phyloP scores from a whole-genome alignment of 805 yeast genomes.

The Suhomyces sp. region DNA sequence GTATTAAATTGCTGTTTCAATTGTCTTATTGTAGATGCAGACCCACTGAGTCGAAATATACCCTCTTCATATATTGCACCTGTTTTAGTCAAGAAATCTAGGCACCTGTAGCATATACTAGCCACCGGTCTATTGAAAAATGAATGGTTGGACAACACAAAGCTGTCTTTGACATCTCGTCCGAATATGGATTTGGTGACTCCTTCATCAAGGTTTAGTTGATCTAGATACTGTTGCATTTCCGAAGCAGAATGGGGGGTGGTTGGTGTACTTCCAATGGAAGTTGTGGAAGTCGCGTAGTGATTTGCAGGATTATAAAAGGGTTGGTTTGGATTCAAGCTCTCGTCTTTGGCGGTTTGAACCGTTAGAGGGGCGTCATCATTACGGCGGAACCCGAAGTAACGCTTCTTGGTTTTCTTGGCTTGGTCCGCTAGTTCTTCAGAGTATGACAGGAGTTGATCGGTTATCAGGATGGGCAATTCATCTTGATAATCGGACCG shows the following conservation, averaged over 20 bases:
- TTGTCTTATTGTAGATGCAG: slow-evolving; percentile 68
- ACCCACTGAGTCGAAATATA: slow-evolving; percentile 85
- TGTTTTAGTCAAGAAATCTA: slow-evolving; percentile 60
- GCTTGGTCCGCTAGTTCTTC: slow-evolving; percentile 27
- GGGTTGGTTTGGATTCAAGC: neutral
- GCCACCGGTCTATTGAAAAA: slow-evolving; percentile 56
- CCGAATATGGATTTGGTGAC: slow-evolving; percentile 56
- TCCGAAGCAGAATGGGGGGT: slow-evolving; percentile 20
- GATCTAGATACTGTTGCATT: slow-evolving; percentile 30
- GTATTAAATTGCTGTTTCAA: slow-evolving; percentile 68
- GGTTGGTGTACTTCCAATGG: neutral
- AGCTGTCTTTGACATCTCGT: slow-evolving; percentile 52
- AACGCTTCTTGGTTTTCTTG: slow-evolving; percentile 51
- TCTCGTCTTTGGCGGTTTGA: neutral
- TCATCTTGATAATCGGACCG: slow-evolving; percentile 15
- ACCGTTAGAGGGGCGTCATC: neutral
- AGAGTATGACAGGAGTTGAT: slow-evolving; percentile 6
- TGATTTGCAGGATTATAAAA: neutral
- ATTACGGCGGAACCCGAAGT: slow-evolving; percentile 53
- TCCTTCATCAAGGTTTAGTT: slow-evolving; percentile 33
- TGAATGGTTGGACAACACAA: slow-evolving; percentile 48
- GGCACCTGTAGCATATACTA: slow-evolving; percentile 70
- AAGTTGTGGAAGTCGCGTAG: neutral
- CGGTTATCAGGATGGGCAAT: slow-evolving; percentile 1
- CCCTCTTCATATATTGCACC: slow-evolving; percentile 88